Percentiles rank a stretch among this genome's conserved stretches.
Conservation (phyloP, 2,329 filamentous ascomycete genomes). For the Coniochaeta prunicola region DNA sequence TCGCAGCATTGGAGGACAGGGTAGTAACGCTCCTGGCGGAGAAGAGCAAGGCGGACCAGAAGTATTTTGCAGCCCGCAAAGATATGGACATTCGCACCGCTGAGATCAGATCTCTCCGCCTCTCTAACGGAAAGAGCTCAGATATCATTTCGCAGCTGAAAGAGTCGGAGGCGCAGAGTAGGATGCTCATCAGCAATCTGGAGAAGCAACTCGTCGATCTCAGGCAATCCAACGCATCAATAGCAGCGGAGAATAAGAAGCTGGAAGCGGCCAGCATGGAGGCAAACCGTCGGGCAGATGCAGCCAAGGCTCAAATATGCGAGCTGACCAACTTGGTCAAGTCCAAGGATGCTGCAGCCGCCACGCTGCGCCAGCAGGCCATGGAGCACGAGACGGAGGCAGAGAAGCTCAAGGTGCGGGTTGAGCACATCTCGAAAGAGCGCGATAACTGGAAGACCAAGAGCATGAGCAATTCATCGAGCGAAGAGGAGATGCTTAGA, state of each 20-base stretch:
- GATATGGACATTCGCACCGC: constrained; percentile 78
- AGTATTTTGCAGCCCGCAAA: constrained; percentile 94
- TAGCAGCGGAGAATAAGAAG: constrained; percentile 66
- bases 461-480: constrained; percentile 70
- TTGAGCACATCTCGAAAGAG: constrained; percentile 75
- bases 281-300: constrained; percentile 60
- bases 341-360: constrained; percentile 60
- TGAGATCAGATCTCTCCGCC: constrained; percentile 71
- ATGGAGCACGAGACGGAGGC: constrained; percentile 64
- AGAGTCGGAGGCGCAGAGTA: constrained; percentile 74
- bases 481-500: constrained; percentile 78
- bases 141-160: constrained; percentile 93
- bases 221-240: constrained; percentile 66
- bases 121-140: constrained; percentile 81
- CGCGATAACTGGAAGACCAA: constrained; percentile 81
- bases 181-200: constrained; percentile 69
- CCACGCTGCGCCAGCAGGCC: constrained; percentile 46
- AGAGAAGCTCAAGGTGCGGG: constrained; percentile 69
- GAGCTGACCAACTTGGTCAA: constrained; percentile 71
- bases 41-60: constrained; percentile 95
- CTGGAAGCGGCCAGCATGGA: constrained; percentile 68
- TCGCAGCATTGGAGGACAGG: constrained; percentile 69
- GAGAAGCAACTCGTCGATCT: constrained; percentile 87
- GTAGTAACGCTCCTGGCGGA: constrained; percentile 69
- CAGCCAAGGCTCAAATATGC: constrained; percentile 64